Evolutionary conservation across 2,329 filamentous ascomycete genomes (phyloP), one percentile per base, ranked within the genome.

Genomic region (Cercospora janseana): DNA sequence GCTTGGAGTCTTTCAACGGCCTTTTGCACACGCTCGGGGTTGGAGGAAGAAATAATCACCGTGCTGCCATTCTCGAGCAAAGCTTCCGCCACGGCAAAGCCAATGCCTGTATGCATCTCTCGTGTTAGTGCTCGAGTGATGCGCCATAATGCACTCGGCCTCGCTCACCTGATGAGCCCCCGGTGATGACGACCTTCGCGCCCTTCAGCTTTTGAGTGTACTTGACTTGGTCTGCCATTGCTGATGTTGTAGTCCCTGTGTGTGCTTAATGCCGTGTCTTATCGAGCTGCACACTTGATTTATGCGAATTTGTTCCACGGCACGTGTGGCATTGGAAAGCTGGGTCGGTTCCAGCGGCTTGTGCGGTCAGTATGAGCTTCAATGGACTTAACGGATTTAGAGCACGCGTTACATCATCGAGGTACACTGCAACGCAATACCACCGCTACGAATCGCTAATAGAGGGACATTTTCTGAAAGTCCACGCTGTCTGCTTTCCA

Each of bases 11-110:
- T 62, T 1, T 62, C 56, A 49, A 82, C 63, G 8, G 80, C 75
- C 1, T 63, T 60, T 24, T 74, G 60, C 28, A 86, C 65, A 38
- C 76, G 77, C 23, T 66, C 46, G 7, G 71, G 64, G 46, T 75
- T 79, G 2, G 81, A 85, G 2, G 79, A 82, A n/a, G 79, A 77
- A 60, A 87, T 76, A 37, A 72, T 76, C 12, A 86, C 77, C n/a
- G 63, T 65, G 29, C 77, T 78, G 26, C 79, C 80, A 50, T 76
- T 69, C 46, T 79, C 77, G 32, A 85, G 63, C 10, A 73, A 69
- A 2, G 75, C 78, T 70, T 83, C 77, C 44, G 83, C 82, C 8
- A 82, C 79, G 47, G 70, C 75, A 56, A 75, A 80, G 24, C 83
- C 83, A 31, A 87, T 82, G 44, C 83, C 83, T 12, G 78, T 6